These are phyloP conservation scores for Paraconiothyrium brasiliense DNA, from an alignment of 2,329 filamentous ascomycete species.

Conservation along the genomic window DNA sequence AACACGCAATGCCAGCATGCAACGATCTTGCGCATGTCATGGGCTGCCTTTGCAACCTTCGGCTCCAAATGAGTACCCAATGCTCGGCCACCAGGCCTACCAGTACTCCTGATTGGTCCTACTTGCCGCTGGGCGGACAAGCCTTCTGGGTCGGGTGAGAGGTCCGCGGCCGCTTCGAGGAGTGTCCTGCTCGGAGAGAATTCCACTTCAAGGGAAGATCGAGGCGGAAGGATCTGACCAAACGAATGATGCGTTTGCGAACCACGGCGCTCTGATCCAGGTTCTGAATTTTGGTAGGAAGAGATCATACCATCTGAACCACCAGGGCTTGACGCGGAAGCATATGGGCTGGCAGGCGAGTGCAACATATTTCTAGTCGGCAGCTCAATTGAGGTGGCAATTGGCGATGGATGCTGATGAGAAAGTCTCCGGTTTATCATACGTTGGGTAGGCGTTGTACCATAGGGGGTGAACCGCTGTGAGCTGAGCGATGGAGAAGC, in stretches of 20 bases:
- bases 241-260: constrained; percentile 21
- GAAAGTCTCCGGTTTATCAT: constrained; percentile 30
- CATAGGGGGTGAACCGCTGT: constrained; percentile 38
- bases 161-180: constrained; percentile 31
- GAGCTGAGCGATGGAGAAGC: constrained; percentile 38
- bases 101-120: constrained; percentile 30
- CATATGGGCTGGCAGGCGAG: constrained; percentile 33
- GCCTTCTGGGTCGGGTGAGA: constrained; percentile 40
- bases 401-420: constrained; percentile 31
- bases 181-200: constrained; percentile 24
- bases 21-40: constrained; percentile 56
- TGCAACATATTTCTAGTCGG: constrained; percentile 32
- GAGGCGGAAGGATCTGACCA: constrained; percentile 20
- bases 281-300: constrained; percentile 38
- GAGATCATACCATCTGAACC: constrained; percentile 41
- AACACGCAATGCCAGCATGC: constrained; percentile 61
- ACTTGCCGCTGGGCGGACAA: constrained; percentile 22
- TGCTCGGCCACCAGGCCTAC: constrained; percentile 49
- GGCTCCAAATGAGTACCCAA: constrained; percentile 50
- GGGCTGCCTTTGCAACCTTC: constrained; percentile 52
- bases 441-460: constrained; percentile 35
- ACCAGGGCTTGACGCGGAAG: constrained; percentile 40
- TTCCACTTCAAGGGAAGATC: constrained; percentile 15
- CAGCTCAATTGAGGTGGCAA: constrained; percentile 33
- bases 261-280: constrained; percentile 33